Percentiles rank a stretch among this genome's conserved stretches.
Evolutionary conservation across 2,329 filamentous ascomycete species (phyloP).

Genomic region (Aspergillus bombycis): DNA sequence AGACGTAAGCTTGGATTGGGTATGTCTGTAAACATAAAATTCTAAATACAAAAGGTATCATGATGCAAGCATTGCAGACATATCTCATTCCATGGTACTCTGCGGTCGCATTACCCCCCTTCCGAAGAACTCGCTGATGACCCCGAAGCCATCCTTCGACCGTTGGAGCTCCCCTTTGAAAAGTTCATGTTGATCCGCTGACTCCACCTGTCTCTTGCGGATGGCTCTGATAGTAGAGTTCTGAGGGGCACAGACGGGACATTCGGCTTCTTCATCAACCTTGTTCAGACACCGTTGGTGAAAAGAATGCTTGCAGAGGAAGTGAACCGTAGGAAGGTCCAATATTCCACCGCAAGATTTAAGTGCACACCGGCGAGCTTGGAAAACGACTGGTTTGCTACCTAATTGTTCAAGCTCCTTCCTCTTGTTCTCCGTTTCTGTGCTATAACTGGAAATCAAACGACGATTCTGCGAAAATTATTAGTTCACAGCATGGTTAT

Average conservation of each 20-base stretch:
- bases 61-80: not conserved
- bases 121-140: slow-evolving; percentile 92
- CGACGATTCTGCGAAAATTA: slow-evolving; percentile 65
- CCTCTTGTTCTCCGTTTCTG: slow-evolving; percentile 79
- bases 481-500: slow-evolving; percentile 19
- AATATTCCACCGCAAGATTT: slow-evolving; percentile 76
- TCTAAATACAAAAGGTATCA: slow-evolving; percentile 15
- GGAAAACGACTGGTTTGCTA: slow-evolving; percentile 83
- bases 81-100: slow-evolving; percentile 36
- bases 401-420: slow-evolving; percentile 76
- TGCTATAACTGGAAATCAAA: slow-evolving; percentile 79
- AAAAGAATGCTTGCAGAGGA: slow-evolving; percentile 95
- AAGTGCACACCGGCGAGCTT: slow-evolving; percentile 73
- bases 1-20: not conserved
- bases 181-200: slow-evolving; percentile 82
- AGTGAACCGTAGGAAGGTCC: slow-evolving; percentile 90
- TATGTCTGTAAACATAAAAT: slow-evolving; percentile 7
- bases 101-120: slow-evolving; percentile 76
- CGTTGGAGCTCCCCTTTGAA: slow-evolving; percentile 79
- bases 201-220: slow-evolving; percentile 81
- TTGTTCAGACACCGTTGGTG: slow-evolving; percentile 85
- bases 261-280: slow-evolving; percentile 70
- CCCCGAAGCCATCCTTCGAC: slow-evolving; percentile 83
- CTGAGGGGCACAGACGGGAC: slow-evolving; percentile 79
- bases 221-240: slow-evolving; percentile 91